These are phyloP conservation scores for Vitis labrusca DNA, from an alignment of 164 flowering plant genomes.

Conservation along the genomic window DNA sequence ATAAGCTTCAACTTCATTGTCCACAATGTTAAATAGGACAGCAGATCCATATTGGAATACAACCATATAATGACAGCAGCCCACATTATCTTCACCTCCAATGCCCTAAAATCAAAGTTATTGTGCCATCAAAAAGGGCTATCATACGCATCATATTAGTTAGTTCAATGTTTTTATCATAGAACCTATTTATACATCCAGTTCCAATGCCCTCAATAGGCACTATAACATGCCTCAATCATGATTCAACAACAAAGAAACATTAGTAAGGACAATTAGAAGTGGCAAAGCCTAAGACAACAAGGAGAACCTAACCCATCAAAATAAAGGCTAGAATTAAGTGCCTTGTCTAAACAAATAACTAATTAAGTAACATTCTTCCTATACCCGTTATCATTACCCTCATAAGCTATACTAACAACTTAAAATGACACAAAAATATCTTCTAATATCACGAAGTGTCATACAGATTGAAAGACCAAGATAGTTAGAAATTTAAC, in stretches of 20 bases:
- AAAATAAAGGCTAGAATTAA: too few relatives aligned
- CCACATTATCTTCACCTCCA: constrained; percentile 24
- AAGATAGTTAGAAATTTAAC: not conserved
- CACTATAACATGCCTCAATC: not conserved
- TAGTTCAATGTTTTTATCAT: not conserved
- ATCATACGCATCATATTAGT: not conserved
- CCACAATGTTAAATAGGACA: constrained; percentile 76
- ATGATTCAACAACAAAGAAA: not conserved
- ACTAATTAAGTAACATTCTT: too few relatives aligned
- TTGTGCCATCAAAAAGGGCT: not conserved
- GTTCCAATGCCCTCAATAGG: not conserved
- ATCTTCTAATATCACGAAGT: not conserved
- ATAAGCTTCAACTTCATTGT: constrained; percentile 69
- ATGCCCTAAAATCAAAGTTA: constrained; percentile 37
- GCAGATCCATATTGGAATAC: constrained; percentile 89
- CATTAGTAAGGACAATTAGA: not conserved
- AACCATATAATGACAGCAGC: constrained; percentile 63
- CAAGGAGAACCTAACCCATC: not conserved
- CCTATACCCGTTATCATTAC: too few relatives aligned
- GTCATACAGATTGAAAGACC: not conserved
- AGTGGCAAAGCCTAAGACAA: not conserved
- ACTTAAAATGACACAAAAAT: not conserved
- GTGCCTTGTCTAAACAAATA: too few relatives aligned
- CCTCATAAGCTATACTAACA: not conserved
- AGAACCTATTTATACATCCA: not conserved